These are phyloP conservation scores for Sporisorium scitamineum DNA, from an alignment of 1,284 basidiomycete species.

Conservation along the genomic window DNA sequence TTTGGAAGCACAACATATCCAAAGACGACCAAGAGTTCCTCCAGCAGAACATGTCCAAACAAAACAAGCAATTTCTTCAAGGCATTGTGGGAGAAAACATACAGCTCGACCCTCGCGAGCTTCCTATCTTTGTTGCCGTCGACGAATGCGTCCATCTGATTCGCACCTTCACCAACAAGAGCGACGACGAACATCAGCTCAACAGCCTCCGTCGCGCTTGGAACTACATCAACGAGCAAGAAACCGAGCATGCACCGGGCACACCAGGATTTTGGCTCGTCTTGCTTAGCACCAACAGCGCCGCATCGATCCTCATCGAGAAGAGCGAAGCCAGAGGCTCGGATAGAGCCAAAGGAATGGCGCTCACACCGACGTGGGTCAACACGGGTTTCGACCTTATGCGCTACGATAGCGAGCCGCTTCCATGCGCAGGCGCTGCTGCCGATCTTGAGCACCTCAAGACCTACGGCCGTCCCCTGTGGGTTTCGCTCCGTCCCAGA, in stretches of 20 bases:
- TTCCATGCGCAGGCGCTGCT: not conserved
- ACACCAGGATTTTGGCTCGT: slow-evolving; percentile 11
- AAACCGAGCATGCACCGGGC: not conserved
- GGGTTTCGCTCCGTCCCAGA: not conserved
- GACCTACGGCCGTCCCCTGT: slow-evolving; percentile 11
- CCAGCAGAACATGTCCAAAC: not conserved
- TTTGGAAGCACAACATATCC: not conserved
- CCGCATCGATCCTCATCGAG: not conserved
- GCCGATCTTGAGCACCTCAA: not conserved
- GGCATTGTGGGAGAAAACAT: too few species aligned
- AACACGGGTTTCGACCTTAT: slow-evolving; percentile 4
- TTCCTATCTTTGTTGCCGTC: slow-evolving; percentile 5
- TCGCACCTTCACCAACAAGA: not conserved
- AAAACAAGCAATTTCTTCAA: too few species aligned
- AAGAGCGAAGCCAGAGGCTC: not conserved
- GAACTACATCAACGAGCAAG: not conserved
- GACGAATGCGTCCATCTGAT: slow-evolving; percentile 13
- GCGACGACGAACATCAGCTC: not conserved
- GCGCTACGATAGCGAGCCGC: not conserved
- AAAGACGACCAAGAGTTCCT: too few species aligned
- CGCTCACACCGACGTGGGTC: not conserved
- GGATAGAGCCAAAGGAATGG: not conserved
- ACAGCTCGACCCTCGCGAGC: too few species aligned
- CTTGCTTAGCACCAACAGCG: slow-evolving; percentile 9
- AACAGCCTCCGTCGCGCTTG: slow-evolving; percentile 6